Percentiles rank a stretch among this genome's conserved stretches.
These are phyloP conservation scores for Angomonas desouzai DNA, from an alignment of 208 protist genomes.

Conservation along the genomic window DNA sequence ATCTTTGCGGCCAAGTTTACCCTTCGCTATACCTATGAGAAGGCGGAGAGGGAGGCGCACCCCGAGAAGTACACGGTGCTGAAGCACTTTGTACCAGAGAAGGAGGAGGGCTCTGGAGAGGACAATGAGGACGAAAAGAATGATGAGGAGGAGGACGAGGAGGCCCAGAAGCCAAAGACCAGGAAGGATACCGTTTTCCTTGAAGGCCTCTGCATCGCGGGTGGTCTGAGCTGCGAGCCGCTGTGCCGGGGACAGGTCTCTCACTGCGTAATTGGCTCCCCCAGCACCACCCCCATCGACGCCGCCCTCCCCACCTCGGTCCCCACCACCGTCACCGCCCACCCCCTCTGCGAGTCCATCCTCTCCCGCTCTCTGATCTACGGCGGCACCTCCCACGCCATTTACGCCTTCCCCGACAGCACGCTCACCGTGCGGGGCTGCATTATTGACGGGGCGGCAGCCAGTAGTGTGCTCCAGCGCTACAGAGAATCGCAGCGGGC, in stretches of 20 bases:
- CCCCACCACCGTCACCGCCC: constrained; percentile 43
- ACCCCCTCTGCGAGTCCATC: constrained; percentile 47
- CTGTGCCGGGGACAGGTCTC: constrained; percentile 51
- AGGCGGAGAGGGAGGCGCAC: background rate
- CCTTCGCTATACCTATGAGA: constrained; percentile 10
- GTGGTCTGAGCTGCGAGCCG: constrained; percentile 44
- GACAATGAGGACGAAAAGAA: constrained; percentile 23
- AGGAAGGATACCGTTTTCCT: constrained; percentile 34
- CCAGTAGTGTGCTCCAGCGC: constrained; percentile 13
- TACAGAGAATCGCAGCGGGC: background rate
- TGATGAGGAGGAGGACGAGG: constrained; percentile 20
- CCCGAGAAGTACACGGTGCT: background rate
- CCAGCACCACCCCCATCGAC: constrained; percentile 10
- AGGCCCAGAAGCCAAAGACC: constrained; percentile 18
- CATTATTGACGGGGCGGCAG: constrained; percentile 49
- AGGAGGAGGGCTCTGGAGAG: constrained; percentile 14
- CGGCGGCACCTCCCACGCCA: constrained; percentile 45
- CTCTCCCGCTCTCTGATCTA: constrained; percentile 63
- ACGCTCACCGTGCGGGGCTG: constrained; percentile 32
- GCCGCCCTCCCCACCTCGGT: background rate
- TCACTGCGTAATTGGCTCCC: constrained; percentile 66
- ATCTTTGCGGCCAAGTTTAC: background rate
- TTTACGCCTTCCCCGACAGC: constrained; percentile 75
- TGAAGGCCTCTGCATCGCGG: constrained; percentile 57
- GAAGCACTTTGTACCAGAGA: constrained; percentile 13